phyloP scores from a whole-genome alignment of 208 protist genomes.

The Trypanosomatidae sp. region DNA sequence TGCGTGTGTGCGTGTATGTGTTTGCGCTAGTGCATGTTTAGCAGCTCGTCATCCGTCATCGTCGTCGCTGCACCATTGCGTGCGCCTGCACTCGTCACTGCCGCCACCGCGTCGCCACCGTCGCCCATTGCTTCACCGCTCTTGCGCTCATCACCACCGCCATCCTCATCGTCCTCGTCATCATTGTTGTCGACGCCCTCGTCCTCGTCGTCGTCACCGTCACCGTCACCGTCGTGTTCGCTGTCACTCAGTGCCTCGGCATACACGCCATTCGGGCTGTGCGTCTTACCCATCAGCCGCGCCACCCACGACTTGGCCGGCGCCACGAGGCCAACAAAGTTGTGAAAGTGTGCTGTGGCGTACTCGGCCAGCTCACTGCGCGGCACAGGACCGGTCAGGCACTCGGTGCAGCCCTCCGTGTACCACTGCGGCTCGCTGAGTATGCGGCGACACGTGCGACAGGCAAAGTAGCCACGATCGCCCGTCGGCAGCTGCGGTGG shows the following conservation, averaged over 20 bases:
- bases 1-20: too few relatives aligned
- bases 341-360: conserved; percentile 65
- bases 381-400: conserved; percentile 33
- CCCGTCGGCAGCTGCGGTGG: conserved; percentile 70
- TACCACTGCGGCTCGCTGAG: conserved; percentile 66
- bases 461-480: conserved; percentile 56
- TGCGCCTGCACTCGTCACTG: background rate
- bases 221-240: conserved; percentile 15
- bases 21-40: background rate
- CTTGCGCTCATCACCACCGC: background rate
- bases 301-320: conserved; percentile 78
- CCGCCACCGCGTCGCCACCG: background rate
- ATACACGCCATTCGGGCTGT: conserved; percentile 45
- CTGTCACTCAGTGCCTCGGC: conserved; percentile 53
- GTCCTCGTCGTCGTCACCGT: conserved; percentile 6
- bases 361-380: conserved; percentile 55
- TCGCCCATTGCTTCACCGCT: background rate
- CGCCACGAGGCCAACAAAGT: conserved; percentile 77
- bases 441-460: conserved; percentile 60
- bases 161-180: conserved; percentile 7
- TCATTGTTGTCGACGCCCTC: conserved; percentile 7
- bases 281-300: conserved; percentile 47
- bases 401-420: conserved; percentile 52
- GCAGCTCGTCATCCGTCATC: background rate
- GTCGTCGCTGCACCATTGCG: background rate